Evolutionary conservation across 768 basidiomycete genomes (phyloP).

Genomic region (Tylopilus vinaceipallidus): DNA sequence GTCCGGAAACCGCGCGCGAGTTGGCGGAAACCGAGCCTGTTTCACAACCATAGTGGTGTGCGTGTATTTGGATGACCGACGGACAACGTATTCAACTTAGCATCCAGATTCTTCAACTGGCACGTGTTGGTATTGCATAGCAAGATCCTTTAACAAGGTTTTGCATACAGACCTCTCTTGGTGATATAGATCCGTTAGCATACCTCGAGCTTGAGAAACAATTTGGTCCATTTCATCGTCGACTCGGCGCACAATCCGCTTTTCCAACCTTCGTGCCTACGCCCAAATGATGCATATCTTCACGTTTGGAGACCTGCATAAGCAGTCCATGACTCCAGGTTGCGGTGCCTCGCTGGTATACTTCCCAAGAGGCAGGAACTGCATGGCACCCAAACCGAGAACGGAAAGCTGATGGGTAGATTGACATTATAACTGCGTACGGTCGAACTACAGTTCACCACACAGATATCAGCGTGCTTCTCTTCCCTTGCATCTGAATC

Average conservation of each 20-base stretch:
- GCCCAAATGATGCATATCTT: slow-evolving; percentile 43
- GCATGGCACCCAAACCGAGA: slow-evolving; percentile 43
- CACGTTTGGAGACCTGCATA: slow-evolving; percentile 33
- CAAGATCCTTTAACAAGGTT: neutral
- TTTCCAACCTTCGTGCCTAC: neutral
- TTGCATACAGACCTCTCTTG: slow-evolving; percentile 7
- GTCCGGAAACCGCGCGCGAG: slow-evolving; percentile 64
- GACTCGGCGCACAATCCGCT: neutral
- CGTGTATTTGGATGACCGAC: neutral
- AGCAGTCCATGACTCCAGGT: slow-evolving; percentile 41
- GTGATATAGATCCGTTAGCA: slow-evolving; percentile 9
- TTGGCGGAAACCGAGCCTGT: slow-evolving; percentile 21
- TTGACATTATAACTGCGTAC: neutral
- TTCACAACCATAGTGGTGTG: slow-evolving; percentile 1
- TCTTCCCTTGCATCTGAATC: neutral
- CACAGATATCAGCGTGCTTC: too few relatives aligned
- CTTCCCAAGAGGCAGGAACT: slow-evolving; percentile 43
- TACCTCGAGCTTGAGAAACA: slow-evolving; percentile 6
- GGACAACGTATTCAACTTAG: neutral
- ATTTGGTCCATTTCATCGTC: neutral
- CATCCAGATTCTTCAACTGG: neutral
- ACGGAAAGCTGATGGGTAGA: slow-evolving; percentile 57
- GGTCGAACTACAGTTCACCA: too few relatives aligned
- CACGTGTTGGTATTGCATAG: neutral
- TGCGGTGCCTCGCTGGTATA: slow-evolving; percentile 42